Conservation (phyloP, 2,329 filamentous ascomycete species). For the Pseudogymnoascus pannorum region DNA sequence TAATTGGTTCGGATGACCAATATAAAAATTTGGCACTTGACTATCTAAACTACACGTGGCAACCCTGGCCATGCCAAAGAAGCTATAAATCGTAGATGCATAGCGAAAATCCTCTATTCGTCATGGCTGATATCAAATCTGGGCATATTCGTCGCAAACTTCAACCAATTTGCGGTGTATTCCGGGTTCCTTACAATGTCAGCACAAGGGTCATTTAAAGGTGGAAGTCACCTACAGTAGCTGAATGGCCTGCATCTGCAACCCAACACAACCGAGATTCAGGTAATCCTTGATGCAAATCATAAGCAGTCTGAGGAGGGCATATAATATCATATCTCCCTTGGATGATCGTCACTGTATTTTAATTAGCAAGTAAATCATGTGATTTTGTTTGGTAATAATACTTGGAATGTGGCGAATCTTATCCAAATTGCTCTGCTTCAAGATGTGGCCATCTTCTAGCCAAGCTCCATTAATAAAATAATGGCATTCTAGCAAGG, state of each 20-base stretch:
- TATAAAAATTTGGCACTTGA: not conserved
- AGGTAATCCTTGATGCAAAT: slow-evolving; percentile 38
- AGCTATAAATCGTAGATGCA: not conserved
- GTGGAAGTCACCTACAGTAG: slow-evolving; percentile 1
- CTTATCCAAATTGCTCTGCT: slow-evolving; percentile 28
- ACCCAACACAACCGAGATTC: not conserved
- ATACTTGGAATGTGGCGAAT: slow-evolving; percentile 29
- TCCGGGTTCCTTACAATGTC: slow-evolving; percentile 9
- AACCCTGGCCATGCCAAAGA: not conserved
- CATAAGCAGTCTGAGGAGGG: slow-evolving; percentile 36
- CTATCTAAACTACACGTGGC: not conserved
- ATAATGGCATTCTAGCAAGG: slow-evolving; percentile 37
- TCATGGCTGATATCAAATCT: slow-evolving; percentile 15
- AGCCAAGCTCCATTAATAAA: slow-evolving; percentile 36
- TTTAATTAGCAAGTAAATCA: slow-evolving; percentile 16
- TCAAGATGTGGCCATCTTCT: slow-evolving; percentile 33
- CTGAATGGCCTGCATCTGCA: slow-evolving; percentile 7
- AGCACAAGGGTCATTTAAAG: not conserved
- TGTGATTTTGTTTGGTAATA: slow-evolving; percentile 24
- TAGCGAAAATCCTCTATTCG: not conserved
- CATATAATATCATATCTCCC: slow-evolving; percentile 41
- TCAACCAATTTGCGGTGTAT: slow-evolving; percentile 7
- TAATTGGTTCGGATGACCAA: not conserved
- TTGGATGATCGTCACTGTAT: slow-evolving; percentile 33
- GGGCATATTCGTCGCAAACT: slow-evolving; percentile 6